Evolutionary conservation across 2,329 filamentous ascomycete species (phyloP), one percentile per base, ranked within the genome.

Genomic region (Claviceps digitariae): DNA sequence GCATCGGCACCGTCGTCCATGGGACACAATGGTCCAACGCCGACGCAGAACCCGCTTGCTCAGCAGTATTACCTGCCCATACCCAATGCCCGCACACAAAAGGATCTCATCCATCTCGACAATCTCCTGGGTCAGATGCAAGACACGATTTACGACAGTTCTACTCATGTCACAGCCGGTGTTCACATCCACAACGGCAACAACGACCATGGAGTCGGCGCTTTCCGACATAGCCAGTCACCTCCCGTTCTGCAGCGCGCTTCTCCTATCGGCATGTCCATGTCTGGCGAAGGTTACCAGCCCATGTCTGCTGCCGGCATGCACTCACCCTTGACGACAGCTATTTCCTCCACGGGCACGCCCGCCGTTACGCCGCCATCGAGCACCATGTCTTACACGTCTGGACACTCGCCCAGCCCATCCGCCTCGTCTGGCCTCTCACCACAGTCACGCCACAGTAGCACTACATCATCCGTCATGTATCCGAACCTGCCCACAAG

Each of bases 101-200:
- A 83, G 67, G 93, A 98, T 66, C 76, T 98, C 45, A 75, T 95
- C 66, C 90, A 95, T 67, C 90, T 97, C 63, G 93, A 97, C 67
- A 86, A 90, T 64, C 87, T 97, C 67, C 80, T 98, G 53, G 90
- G 95, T 71, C 89, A 96, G 71, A 91, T 97, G 77, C 90, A 96
- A 71, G 84, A 86, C 58, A 96, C 91, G 47, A 89, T 97, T 49
- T 97, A 97, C 66, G 93, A 97, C 72, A 95, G 85, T 67, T 84
- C 90, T 53, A 87, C 83, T 61, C 84, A 90, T 50, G 84, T 89
- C 34, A 87, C 88, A 2, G 84, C 86, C 45, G 86, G 87, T 54
- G 80, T 94, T 55, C 86, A 87, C 61, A 82, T 90, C 57, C 82
- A 87, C 50, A 38, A 38, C 34, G 12, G 12, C 31, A 34, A 34